Conservation (phyloP, 352 stramenopile genomes). For the Thraustotheca clavata region DNA sequence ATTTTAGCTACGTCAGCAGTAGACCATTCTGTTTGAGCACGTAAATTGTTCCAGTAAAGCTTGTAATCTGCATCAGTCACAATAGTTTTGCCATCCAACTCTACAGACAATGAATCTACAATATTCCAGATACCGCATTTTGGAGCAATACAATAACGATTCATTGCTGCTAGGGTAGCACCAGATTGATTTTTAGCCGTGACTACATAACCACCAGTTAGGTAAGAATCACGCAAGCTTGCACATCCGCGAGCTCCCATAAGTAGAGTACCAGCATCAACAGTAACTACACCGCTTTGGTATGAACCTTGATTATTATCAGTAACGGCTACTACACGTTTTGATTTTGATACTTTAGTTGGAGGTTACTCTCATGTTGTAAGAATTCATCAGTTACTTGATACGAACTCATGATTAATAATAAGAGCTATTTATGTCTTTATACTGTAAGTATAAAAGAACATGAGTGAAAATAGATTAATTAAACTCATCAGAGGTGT, state of each 20-base stretch:
- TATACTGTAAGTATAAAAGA: conserved; percentile 8
- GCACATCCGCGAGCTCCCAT: conserved; percentile 23
- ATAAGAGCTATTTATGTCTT: too few species aligned
- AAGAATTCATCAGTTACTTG: conserved; percentile 9
- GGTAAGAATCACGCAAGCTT: conserved; percentile 22
- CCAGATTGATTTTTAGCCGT: conserved; percentile 18
- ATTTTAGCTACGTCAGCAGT: conserved; percentile 25
- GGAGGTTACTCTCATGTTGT: conserved; percentile 2
- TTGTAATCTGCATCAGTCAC: conserved; percentile 24
- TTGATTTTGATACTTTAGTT: neutral
- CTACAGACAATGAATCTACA: conserved; percentile 25
- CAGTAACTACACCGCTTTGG: conserved; percentile 17
- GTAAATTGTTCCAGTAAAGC: conserved; percentile 26
- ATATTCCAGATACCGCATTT: conserved; percentile 29
- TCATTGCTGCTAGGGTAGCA: conserved; percentile 8
- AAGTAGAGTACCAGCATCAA: conserved; percentile 23
- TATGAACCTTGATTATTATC: conserved; percentile 26
- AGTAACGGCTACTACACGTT: neutral
- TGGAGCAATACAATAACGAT: conserved; percentile 23
- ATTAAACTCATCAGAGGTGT: conserved; percentile 18
- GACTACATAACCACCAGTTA: conserved; percentile 24
- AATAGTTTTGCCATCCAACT: conserved; percentile 27
- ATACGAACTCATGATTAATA: conserved; percentile 13
- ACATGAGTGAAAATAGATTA: conserved; percentile 3
- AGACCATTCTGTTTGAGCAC: conserved; percentile 24